Evolutionary conservation across 441 rosid species (phyloP).

Genomic region (Daphne laureola): DNA sequence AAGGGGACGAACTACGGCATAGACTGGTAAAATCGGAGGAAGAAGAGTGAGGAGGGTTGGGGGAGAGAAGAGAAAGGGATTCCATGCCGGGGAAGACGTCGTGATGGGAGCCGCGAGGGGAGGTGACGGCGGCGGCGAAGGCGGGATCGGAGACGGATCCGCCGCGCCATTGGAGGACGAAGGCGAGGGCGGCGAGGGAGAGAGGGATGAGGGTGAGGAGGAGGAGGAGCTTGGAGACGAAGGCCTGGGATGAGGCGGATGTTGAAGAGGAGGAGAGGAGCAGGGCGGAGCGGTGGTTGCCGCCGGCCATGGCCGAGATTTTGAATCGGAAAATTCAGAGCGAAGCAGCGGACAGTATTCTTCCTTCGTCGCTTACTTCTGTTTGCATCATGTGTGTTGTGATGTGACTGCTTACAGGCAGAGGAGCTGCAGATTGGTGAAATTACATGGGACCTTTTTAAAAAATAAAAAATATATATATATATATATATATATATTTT

Average conservation of each 20-base stretch:
- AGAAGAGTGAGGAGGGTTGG: constrained; percentile 48
- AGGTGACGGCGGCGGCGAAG: constrained; percentile 28
- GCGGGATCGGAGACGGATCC: constrained; percentile 61
- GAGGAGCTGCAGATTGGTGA: too few species aligned
- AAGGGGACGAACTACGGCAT: constrained; percentile 66
- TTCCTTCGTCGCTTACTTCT: too few species aligned
- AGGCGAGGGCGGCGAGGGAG: constrained; percentile 82
- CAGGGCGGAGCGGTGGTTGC: constrained; percentile 37
- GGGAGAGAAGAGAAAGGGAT: constrained; percentile 48
- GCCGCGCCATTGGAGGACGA: constrained; percentile 86
- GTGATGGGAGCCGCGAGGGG: constrained; percentile 63
- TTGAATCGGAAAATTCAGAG: too few species aligned
- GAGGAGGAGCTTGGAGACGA: constrained; percentile 56
- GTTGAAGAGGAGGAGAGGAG: constrained; percentile 33
- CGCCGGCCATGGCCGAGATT: constrained; percentile 42
- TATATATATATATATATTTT: too few species aligned
- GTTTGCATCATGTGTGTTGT: too few species aligned
- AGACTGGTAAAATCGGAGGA: constrained; percentile 57
- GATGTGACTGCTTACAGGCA: too few species aligned
- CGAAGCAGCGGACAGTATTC: too few species aligned
- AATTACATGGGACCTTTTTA: too few species aligned
- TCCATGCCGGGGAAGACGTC: constrained; percentile 96
- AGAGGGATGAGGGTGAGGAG: constrained; percentile 83
- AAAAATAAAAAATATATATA: too few species aligned
- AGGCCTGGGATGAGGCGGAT: constrained; percentile 35